Evolutionary conservation across 1,284 basidiomycete genomes (phyloP), one percentile per base, ranked within the genome.

Genomic region (Ceratobasidium sp.): DNA sequence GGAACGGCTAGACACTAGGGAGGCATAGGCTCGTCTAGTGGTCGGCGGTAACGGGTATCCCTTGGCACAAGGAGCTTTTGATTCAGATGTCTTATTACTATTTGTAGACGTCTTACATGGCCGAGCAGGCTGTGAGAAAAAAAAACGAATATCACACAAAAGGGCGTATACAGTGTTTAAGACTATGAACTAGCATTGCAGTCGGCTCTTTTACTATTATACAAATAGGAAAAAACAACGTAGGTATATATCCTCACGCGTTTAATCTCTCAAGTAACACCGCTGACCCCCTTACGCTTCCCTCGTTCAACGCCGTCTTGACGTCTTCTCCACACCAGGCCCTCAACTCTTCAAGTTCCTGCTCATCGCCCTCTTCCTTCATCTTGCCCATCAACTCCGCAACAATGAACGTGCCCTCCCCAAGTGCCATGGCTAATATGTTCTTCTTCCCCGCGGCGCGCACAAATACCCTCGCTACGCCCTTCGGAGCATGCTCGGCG

Each of bases 401-500:
- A 1, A 95, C 84, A 3, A 96, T 88, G 79, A 96, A 96, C 1
- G 91, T 87, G 0, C 93, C 95, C 59, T 90, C 82, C 76, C 89
- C 84, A 81, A 87, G 81, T 36, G 92, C 93, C 83, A 95, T 89
- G 29, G 84, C 85, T 9, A 89, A 79, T 0, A 87, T 85, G 22
- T 84, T 83, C 7, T 91, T 89, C 75, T 84, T 81, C 59, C 89
- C 92, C 0, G 93, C 87, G 0, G 84, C 80, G 22, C 84, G 80
- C 29, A 93, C 84, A 80, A 95, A 93, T 15, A 82, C 80, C 1
- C 82, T 81, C 0, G 91, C 90, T 76, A 95, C 92, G 0, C 81
- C 81, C 1, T 81, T 79, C 1, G 92, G 84, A 19, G 89, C 87
- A 85, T 51, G 75, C 3, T 81, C 78, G 1, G 85, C 81, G 22